Base-by-base conservation (phyloP, 306 rosid genomes). In the Purshia tridentata region DNA sequence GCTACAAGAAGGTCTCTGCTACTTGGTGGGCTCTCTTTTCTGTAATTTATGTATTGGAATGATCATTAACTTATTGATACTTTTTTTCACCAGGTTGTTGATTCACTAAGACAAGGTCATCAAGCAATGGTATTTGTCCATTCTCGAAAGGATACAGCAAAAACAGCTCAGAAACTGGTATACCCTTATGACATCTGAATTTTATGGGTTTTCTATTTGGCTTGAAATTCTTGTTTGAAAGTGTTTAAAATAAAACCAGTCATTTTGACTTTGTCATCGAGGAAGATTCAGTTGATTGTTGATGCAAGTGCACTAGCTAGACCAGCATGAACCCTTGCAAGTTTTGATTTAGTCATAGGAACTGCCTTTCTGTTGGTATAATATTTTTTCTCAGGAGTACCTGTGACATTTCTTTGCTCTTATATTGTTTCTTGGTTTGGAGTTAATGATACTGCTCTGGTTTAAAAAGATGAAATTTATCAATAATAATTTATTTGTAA, bases 91-190 rank as follows among this genome's bases (percentile, higher is more conserved):
- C 73, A 93, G 98, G 80, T 93, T 80, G 94, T 79, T 72, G 98
- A 91, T 65, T 89, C 98, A 52, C 67, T 93, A 65, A 86, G 84
- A 87, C 96, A 84, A 80, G 98, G 97, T 46, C 89, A 93, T 84
- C 98, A 91, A 80, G 94, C 94, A 66, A 93, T 93, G 98, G 97
- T 93, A 59, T 93, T 93, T 80, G 98, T 93, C 70, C 97, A 93
- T 83, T 93, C 98, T 53, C 87, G 98, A 49, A 93, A 93, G 70
- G 97, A 93, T 87, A 93, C 98, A 22, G 97, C 80, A 54, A 93
- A 91, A 86, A 93, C 98, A 19, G 97, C 98, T 41, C 78, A 88
- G 80, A 93, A 85, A 81, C 83, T 93, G 96, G 98, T 91, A 84
- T 71, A 72, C 61, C 37, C 68, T 70, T 69, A 9, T 74, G 58